These are phyloP conservation scores for Colletotrichum salicis DNA, from an alignment of 2,329 filamentous ascomycete species.

Conservation along the genomic window DNA sequence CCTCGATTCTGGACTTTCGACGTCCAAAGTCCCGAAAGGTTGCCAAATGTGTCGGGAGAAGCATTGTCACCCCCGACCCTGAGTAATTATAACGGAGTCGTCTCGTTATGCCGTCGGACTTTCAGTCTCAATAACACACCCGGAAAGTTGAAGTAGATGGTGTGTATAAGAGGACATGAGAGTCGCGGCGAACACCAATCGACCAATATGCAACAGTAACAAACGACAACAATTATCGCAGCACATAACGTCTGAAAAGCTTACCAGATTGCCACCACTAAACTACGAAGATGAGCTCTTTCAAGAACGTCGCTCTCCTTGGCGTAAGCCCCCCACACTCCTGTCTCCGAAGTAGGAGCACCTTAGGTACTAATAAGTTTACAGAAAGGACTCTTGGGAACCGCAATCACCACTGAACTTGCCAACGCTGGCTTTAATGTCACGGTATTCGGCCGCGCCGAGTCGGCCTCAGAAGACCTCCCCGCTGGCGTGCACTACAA, in stretches of 20 bases:
- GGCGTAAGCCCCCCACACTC: not conserved
- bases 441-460: slow-evolving; percentile 63
- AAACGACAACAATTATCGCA: not conserved
- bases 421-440: slow-evolving; percentile 57
- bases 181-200: not conserved
- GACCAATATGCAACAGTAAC: not conserved
- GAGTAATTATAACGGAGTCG: not conserved
- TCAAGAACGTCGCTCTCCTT: slow-evolving; percentile 27
- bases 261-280: no score
- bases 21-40: not conserved
- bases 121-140: not conserved
- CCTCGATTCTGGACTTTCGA: not conserved
- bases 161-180: not conserved
- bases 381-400: slow-evolving; percentile 51
- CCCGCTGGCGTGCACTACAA: slow-evolving; percentile 7
- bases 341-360: not conserved
- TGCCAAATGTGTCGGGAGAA: not conserved
- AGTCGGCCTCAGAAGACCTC: slow-evolving; percentile 28
- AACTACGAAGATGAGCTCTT: slow-evolving; percentile 11
- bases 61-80: not conserved
- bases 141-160: not conserved
- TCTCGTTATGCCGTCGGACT: not conserved
- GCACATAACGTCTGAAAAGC: no score
- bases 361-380: slow-evolving; percentile 37
- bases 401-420: slow-evolving; percentile 50